These are phyloP conservation scores for Fusarium transvaalense DNA, from an alignment of 2,329 filamentous ascomycete genomes.

Conservation along the genomic window DNA sequence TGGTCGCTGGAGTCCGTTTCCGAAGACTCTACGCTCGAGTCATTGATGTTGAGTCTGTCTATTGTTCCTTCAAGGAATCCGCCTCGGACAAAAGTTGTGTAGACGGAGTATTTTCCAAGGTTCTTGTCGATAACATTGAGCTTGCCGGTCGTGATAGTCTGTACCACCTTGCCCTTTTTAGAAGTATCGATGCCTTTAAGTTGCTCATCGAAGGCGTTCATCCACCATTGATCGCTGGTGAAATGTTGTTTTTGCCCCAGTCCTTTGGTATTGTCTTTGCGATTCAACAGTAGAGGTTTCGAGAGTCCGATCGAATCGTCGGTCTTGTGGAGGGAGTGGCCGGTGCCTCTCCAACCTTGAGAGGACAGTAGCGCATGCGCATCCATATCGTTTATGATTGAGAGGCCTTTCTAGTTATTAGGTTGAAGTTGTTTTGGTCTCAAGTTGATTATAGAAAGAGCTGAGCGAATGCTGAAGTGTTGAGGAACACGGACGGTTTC, in stretches of 20 bases:
- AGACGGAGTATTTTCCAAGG: constrained; percentile 74
- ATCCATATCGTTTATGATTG: constrained; percentile 70
- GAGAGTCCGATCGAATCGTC: constrained; percentile 81
- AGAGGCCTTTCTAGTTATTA: not conserved
- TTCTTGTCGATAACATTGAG: constrained; percentile 69
- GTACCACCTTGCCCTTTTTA: constrained; percentile 66
- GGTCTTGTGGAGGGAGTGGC: constrained; percentile 85
- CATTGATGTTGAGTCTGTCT: constrained; percentile 46
- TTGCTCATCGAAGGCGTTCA: constrained; percentile 92
- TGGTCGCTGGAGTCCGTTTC: constrained; percentile 51
- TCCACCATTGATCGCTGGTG: constrained; percentile 92
- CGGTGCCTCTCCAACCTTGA: constrained; percentile 91
- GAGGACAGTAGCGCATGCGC: constrained; percentile 83
- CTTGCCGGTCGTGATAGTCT: constrained; percentile 67
- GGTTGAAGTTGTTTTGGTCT: not conserved
- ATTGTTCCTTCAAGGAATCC: constrained; percentile 81
- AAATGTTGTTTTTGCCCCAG: constrained; percentile 80
- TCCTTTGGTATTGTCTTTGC: constrained; percentile 84
- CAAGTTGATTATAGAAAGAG: not conserved
- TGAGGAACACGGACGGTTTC: constrained; percentile 1
- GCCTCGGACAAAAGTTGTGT: constrained; percentile 87
- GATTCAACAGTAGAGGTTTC: constrained; percentile 84
- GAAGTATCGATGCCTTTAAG: constrained; percentile 81
- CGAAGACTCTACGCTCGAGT: constrained; percentile 47
- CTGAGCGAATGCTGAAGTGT: constrained; percentile 3